Evolutionary conservation across 805 yeast species (phyloP).

Genomic region (Lachancea lanzarotensis): DNA sequence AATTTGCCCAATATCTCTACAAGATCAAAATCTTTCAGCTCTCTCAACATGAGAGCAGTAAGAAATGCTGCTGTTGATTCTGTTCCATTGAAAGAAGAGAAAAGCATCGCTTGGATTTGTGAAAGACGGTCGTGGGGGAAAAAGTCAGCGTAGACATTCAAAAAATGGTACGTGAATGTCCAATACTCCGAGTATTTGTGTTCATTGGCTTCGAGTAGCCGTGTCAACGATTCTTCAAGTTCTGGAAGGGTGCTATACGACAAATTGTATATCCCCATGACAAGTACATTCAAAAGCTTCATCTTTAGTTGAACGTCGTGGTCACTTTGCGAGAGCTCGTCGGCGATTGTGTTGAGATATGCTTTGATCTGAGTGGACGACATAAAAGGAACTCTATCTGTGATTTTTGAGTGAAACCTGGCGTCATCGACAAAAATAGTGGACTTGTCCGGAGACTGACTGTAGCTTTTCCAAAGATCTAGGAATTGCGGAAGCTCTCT

Average conservation of each 20-base stretch:
- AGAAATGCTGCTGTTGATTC: conserved; percentile 24
- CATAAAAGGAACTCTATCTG: conserved; percentile 38
- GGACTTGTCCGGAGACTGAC: conserved; percentile 8
- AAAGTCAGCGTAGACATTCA: conserved; percentile 42
- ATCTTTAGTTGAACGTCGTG: conserved; percentile 7
- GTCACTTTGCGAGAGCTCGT: background rate
- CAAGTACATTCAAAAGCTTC: conserved; percentile 28
- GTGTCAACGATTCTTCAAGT: conserved; percentile 18
- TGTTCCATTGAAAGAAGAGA: background rate
- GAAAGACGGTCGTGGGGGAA: conserved; percentile 11
- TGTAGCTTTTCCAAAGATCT: conserved; percentile 37
- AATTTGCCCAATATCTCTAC: conserved; percentile 18
- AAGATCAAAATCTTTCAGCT: conserved; percentile 34
- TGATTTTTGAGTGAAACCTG: conserved; percentile 33
- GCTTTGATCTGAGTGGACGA: conserved; percentile 42
- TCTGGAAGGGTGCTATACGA: conserved; percentile 26
- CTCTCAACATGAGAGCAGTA: conserved; percentile 45
- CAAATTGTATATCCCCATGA: conserved; percentile 38
- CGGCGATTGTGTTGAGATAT: conserved; percentile 21
- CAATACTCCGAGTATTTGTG: conserved; percentile 30
- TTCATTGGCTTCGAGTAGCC: conserved; percentile 21
- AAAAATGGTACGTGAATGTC: conserved; percentile 42
- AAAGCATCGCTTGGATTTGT: conserved; percentile 1
- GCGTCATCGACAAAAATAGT: conserved; percentile 18
- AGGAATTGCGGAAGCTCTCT: conserved; percentile 52